Evolutionary conservation across 164 flowering plant genomes (phyloP).

Genomic region (Annona squamosa): DNA sequence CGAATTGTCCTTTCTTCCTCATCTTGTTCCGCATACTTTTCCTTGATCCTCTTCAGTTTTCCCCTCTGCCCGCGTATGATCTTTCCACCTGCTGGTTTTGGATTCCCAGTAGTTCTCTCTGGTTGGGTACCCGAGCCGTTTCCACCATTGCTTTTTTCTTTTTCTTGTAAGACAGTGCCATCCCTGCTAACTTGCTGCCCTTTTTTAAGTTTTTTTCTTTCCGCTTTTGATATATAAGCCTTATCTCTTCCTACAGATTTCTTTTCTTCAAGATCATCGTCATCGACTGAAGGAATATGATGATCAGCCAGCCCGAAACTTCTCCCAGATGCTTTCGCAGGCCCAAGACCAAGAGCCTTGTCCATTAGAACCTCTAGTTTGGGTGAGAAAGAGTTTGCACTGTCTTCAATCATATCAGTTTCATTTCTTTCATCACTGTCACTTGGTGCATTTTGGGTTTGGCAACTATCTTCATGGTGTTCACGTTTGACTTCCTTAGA

Average conservation of each 20-base stretch:
- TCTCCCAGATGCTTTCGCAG: conserved; percentile 37
- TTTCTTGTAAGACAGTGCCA: conserved; percentile 24
- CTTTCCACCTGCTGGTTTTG: conserved; percentile 45
- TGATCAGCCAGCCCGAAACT: conserved; percentile 29
- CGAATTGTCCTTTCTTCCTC: conserved; percentile 86
- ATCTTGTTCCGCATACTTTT: conserved; percentile 91
- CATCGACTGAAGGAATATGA: conserved; percentile 27
- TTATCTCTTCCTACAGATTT: conserved; percentile 43
- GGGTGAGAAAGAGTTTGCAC: conserved; percentile 24
- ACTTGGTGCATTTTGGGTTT: conserved; percentile 8
- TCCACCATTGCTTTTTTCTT: conserved; percentile 26
- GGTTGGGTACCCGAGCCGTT: conserved; percentile 16
- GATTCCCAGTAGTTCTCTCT: conserved; percentile 29
- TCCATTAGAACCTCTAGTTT: conserved; percentile 86
- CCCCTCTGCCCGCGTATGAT: conserved; percentile 73
- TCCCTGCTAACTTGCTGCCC: conserved; percentile 37
- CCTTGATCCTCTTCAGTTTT: conserved; percentile 90
- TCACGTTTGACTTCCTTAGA: conserved; percentile 5
- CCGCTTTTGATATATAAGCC: conserved; percentile 82
- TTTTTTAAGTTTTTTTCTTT: conserved; percentile 77
- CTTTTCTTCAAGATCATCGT: conserved; percentile 31
- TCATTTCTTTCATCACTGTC: conserved; percentile 9
- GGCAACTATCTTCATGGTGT: conserved; percentile 14
- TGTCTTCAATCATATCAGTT: conserved; percentile 19
- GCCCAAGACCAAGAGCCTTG: conserved; percentile 83